Percentiles rank a stretch among this genome's conserved stretches.
Evolutionary conservation across 257 asterid species (phyloP).

Genomic region (Mentha longifolia): DNA sequence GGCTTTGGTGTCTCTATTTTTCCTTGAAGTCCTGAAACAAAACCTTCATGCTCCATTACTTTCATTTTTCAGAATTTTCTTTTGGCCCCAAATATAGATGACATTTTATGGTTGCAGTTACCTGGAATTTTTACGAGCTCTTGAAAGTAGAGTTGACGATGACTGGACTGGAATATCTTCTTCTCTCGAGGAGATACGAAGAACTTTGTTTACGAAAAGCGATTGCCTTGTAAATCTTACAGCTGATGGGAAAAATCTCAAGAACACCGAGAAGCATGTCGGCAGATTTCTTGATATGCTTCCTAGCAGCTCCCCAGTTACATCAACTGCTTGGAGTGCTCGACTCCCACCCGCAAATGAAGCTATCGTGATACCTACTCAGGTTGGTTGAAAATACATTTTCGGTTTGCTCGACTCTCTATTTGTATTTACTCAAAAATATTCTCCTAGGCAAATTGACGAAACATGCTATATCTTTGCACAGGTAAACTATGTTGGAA

Average conservation of each 20-base stretch:
- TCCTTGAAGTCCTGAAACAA: slow-evolving; percentile 10
- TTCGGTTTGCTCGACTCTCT: slow-evolving; percentile 5
- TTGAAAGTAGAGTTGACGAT: slow-evolving; percentile 78
- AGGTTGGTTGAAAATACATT: slow-evolving; percentile 51
- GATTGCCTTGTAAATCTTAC: slow-evolving; percentile 90
- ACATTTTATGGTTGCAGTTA: slow-evolving; percentile 63
- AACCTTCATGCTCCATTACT: slow-evolving; percentile 1
- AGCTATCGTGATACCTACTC: slow-evolving; percentile 95
- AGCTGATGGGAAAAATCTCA: slow-evolving; percentile 80
- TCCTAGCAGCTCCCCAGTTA: slow-evolving; percentile 64
- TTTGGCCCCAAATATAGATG: slow-evolving; percentile 22
- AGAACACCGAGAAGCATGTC: slow-evolving; percentile 65
- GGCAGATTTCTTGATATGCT: slow-evolving; percentile 85
- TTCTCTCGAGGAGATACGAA: slow-evolving; percentile 92
- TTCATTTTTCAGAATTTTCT: slow-evolving; percentile 2
- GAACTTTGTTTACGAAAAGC: slow-evolving; percentile 68
- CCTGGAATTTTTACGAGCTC: slow-evolving; percentile 79
- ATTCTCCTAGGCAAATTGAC: slow-evolving; percentile 25
- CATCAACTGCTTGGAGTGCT: slow-evolving; percentile 63
- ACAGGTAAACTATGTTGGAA: slow-evolving; percentile 98
- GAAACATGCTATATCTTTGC: slow-evolving; percentile 23
- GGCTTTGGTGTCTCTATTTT: neutral
- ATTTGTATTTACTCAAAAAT: neutral
- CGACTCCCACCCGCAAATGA: slow-evolving; percentile 77
- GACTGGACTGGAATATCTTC: slow-evolving; percentile 85